These are phyloP conservation scores for Agrocybe praecox DNA, from an alignment of 768 basidiomycete species.

Conservation along the genomic window DNA sequence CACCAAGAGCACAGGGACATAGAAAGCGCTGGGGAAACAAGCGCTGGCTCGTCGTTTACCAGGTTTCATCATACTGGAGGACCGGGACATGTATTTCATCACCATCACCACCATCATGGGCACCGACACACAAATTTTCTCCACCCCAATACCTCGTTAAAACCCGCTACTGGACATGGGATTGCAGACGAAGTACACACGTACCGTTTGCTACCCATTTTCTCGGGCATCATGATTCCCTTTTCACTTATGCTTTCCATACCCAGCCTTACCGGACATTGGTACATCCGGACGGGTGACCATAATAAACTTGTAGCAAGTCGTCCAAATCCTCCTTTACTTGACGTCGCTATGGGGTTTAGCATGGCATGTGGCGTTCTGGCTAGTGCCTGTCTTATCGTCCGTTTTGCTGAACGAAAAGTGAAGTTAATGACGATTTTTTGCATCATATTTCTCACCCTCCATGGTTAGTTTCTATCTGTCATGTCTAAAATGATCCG, in stretches of 20 bases:
- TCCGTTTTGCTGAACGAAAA: constrained; percentile 72
- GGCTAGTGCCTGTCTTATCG: constrained; percentile 68
- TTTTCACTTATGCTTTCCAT: constrained; percentile 85
- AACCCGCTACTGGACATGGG: not conserved
- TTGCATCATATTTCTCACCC: constrained; percentile 62
- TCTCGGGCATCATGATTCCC: constrained; percentile 70
- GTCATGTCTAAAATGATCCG: not conserved
- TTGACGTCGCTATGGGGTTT: constrained; percentile 62
- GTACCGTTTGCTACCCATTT: constrained; percentile 64
- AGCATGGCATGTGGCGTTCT: constrained; percentile 70
- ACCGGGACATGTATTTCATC: not conserved
- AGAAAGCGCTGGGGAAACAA: not conserved
- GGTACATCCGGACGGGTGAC: constrained; percentile 64
- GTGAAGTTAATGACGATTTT: constrained; percentile 64
- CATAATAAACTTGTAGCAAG: constrained; percentile 45
- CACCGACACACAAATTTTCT: not conserved
- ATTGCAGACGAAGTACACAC: constrained; percentile 24
- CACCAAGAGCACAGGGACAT: not conserved
- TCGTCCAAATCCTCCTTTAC: constrained; percentile 53
- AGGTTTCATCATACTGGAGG: not conserved
- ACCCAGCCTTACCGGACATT: constrained; percentile 74
- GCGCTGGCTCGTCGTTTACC: not conserved
- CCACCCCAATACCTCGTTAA: not conserved
- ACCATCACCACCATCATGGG: not conserved
- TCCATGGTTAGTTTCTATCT: constrained; percentile 57